phyloP scores from a whole-genome alignment of 257 asterid species.

The Solanum ahanhuiri region DNA sequence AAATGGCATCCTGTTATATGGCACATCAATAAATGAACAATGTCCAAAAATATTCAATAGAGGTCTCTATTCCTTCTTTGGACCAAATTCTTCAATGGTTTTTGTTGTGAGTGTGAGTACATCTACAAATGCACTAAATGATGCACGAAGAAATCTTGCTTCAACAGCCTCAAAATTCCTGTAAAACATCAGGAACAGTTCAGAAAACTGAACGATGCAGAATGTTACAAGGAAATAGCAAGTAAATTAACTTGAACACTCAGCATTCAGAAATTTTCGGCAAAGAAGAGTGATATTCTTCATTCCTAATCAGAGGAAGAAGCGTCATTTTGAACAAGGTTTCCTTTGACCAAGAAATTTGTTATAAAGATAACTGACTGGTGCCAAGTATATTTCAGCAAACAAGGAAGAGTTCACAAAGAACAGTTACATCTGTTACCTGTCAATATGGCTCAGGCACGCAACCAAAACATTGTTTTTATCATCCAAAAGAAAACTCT shows the following conservation, averaged over 20 bases:
- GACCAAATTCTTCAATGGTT: slow-evolving; percentile 63
- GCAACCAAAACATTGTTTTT: not conserved
- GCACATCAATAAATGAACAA: not conserved
- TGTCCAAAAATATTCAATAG: not conserved
- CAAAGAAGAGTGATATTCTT: not conserved
- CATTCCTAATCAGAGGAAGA: not conserved
- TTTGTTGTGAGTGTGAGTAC: slow-evolving; percentile 72
- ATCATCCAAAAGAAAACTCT: not conserved
- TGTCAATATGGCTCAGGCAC: not conserved
- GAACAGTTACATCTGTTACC: not conserved
- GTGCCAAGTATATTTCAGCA: not conserved
- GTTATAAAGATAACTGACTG: not conserved
- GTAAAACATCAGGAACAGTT: slow-evolving; percentile 7
- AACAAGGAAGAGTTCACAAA: not conserved
- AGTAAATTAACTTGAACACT: not conserved
- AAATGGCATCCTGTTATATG: not conserved
- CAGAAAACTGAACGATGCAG: not conserved
- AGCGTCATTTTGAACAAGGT: not conserved
- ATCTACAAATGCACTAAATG: slow-evolving; percentile 73
- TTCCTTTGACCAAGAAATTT: not conserved
- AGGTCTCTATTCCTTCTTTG: slow-evolving; percentile 12
- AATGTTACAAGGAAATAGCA: not conserved
- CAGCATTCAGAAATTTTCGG: not conserved
- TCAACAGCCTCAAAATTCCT: slow-evolving; percentile 82
- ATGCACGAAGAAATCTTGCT: slow-evolving; percentile 84